Percentiles rank a stretch among this genome's conserved stretches.
phyloP scores from a whole-genome alignment of 352 stramenopile species.

The Thraustotheca clavata region DNA sequence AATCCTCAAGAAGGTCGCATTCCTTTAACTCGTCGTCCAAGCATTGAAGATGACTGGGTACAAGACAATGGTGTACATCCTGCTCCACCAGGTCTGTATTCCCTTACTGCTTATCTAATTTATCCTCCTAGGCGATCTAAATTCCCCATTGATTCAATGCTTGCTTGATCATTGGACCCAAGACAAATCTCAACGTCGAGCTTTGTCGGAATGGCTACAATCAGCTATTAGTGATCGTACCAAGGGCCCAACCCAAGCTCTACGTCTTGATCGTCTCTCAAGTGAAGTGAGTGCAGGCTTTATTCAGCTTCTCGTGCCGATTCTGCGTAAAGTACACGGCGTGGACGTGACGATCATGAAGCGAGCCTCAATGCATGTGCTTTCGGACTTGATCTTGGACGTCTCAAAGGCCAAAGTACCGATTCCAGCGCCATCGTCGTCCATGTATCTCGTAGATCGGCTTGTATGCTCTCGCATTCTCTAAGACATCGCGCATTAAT shows the following conservation, averaged over 20 bases:
- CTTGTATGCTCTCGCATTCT: not conserved
- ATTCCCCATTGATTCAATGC: slow-evolving; percentile 54
- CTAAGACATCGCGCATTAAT: not conserved
- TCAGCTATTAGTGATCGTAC: slow-evolving; percentile 44
- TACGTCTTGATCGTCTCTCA: slow-evolving; percentile 38
- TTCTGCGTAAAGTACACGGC: slow-evolving; percentile 53
- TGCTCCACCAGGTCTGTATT: slow-evolving; percentile 32
- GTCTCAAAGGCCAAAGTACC: slow-evolving; percentile 2
- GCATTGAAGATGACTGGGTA: slow-evolving; percentile 33
- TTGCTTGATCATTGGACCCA: slow-evolving; percentile 58
- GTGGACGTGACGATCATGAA: slow-evolving; percentile 54
- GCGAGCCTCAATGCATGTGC: slow-evolving; percentile 42
- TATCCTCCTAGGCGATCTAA: slow-evolving; percentile 32
- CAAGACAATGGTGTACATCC: slow-evolving; percentile 45
- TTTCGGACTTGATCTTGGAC: slow-evolving; percentile 46
- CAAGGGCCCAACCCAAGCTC: slow-evolving; percentile 24
- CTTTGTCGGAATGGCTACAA: slow-evolving; percentile 54
- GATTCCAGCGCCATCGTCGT: not conserved
- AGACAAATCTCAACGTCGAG: slow-evolving; percentile 50
- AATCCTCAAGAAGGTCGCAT: not conserved
- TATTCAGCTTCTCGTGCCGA: slow-evolving; percentile 52
- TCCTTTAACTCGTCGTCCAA: not conserved
- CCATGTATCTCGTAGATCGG: not conserved
- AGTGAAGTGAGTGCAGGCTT: slow-evolving; percentile 54
- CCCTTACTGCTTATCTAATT: not conserved